phyloP scores from a whole-genome alignment of 371 early-diverging fungal species.

The Entomophthora muscae region DNA sequence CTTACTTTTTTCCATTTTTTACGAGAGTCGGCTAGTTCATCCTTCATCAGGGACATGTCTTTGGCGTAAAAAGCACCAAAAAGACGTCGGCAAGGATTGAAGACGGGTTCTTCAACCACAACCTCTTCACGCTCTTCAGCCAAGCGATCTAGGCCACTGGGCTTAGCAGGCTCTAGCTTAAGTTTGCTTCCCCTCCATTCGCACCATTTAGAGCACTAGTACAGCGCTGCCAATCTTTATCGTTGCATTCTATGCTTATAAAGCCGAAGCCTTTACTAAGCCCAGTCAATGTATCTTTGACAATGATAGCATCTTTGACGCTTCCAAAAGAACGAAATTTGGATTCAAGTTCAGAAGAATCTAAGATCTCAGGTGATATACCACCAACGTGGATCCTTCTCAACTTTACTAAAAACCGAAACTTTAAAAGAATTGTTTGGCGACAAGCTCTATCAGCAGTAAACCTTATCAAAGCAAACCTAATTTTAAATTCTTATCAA shows the following conservation, averaged over 20 bases:
- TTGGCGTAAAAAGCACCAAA: neutral
- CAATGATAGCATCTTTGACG: neutral
- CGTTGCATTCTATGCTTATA: neutral
- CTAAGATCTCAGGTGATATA: neutral
- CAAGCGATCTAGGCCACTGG: neutral
- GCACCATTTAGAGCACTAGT: neutral
- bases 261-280: neutral
- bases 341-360: neutral
- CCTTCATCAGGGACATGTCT: constrained; percentile 1
- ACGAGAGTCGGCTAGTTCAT: neutral
- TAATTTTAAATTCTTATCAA: too few relatives aligned
- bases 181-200: neutral
- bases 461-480: too few relatives aligned
- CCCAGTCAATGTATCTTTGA: neutral
- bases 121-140: neutral
- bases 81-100: neutral
- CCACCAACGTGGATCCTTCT: neutral
- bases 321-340: constrained; percentile 1
- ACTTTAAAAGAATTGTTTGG: too few relatives aligned
- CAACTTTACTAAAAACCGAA: neutral
- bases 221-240: constrained; percentile 5
- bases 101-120: neutral
- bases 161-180: neutral
- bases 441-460: too few relatives aligned
- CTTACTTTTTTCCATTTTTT: constrained; percentile 5